Percentiles rank a stretch among this genome's conserved stretches.
phyloP scores from a whole-genome alignment of 306 rosid species.

The Medicago lupulina region DNA sequence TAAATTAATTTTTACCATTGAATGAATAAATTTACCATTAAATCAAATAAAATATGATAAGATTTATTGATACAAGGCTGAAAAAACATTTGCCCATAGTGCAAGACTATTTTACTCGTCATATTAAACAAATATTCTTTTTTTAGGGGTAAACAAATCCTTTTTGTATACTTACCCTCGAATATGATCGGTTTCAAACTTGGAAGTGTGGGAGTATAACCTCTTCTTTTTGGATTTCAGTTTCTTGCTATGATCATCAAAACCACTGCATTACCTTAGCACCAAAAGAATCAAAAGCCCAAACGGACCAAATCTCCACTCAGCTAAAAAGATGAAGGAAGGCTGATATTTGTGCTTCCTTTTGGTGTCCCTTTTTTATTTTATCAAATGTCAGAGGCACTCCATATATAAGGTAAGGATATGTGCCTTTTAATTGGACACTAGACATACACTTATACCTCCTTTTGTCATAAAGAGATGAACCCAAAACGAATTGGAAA shows the following conservation, averaged over 20 bases:
- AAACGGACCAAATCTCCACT: constrained; percentile 37
- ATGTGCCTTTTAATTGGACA: neutral
- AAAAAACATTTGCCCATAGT: too few species aligned
- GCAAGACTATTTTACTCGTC: too few species aligned
- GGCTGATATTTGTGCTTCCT: constrained; percentile 31
- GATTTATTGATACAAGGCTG: too few species aligned
- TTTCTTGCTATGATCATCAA: constrained; percentile 41
- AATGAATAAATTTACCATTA: too few species aligned
- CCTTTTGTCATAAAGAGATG: constrained; percentile 31
- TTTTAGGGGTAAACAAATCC: too few species aligned
- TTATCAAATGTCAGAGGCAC: constrained; percentile 45
- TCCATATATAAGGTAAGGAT: too few species aligned
- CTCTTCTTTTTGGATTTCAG: constrained; percentile 23
- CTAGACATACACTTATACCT: neutral
- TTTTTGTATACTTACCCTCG: constrained; percentile 12
- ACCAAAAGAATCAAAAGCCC: constrained; percentile 32
- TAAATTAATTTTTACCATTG: too few species aligned
- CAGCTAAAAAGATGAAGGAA: constrained; percentile 46
- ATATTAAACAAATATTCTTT: too few species aligned
- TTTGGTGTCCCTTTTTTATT: constrained; percentile 35
- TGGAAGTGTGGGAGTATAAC: constrained; percentile 23
- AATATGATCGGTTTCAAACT: constrained; percentile 24
- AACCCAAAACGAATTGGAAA: constrained; percentile 29
- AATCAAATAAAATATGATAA: too few species aligned
- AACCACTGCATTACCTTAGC: constrained; percentile 35